Base-by-base conservation (phyloP, 768 basidiomycete species). In the Suillus americanus region DNA sequence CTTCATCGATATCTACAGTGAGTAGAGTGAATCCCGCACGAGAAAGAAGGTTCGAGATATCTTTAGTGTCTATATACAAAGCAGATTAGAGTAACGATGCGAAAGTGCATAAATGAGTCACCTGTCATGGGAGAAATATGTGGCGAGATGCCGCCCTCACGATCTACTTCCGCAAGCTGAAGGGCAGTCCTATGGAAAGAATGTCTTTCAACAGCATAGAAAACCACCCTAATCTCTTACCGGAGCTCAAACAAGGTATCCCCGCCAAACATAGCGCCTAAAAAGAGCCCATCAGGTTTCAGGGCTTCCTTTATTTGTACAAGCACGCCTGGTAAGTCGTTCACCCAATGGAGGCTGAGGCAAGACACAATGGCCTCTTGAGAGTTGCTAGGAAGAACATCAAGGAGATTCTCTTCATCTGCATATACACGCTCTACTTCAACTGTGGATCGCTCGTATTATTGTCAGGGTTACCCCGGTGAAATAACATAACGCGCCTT, bases 111-210 rank as follows among this genome's bases (percentile, higher is more conserved):
- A 53, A 62, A 61, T 2, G 61, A 46, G 23, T 69, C 64, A 95
- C 96, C 92, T 66, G 96, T 95, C 97, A 99, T 99, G 1, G 97
- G 97, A 1, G 97, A 99, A 41, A 99, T 78, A 64, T 94, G 91
- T 7, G 96, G 95, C n/a, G 95, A 95, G 62, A 99, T 91, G 1
- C 97, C 97, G 8, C 97, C 97, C 75, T 97, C 90, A 10, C 95
- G 86, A 71, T 99, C 97, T 25, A 89, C 80, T 79, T 99, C 93
- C 9, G 97, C 97, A 0, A 99, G 83, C 71, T 99, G 97, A 33
- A 99, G 82, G 5, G 96, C 85, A 43, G 97, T 96, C 70, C 97
- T 94, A 68, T 6, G 8, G 28, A 62, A 30, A 50, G 4, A 45
- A 46, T 30, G 23, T 50, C 25, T 12, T 50, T 53, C 14, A 37